Conservation (phyloP, 1,139 yeast species). For the Magnusiomyces clavatus region DNA sequence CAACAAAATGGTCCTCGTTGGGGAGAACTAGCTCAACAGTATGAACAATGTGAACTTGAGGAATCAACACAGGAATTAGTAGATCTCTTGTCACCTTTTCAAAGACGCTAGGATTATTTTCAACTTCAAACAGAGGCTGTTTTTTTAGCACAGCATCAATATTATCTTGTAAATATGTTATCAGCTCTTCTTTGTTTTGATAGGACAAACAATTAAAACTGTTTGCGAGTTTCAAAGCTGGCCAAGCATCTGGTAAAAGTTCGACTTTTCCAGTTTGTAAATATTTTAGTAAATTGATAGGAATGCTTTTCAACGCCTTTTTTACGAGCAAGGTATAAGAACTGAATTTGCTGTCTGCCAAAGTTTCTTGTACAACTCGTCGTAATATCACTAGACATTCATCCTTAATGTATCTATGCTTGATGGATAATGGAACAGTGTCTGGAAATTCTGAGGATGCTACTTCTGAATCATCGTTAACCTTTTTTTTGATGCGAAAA, state of each 20-base stretch:
- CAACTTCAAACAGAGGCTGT: constrained; percentile 6
- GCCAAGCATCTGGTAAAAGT: constrained; percentile 8
- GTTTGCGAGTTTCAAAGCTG: not conserved
- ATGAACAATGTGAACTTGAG: constrained; percentile 26
- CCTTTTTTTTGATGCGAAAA: constrained; percentile 38
- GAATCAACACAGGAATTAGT: constrained; percentile 23
- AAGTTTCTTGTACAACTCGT: constrained; percentile 16
- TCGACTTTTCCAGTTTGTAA: constrained; percentile 16
- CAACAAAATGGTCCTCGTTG: constrained; percentile 36
- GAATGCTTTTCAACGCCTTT: constrained; percentile 11
- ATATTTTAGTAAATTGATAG: constrained; percentile 15
- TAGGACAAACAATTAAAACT: not conserved
- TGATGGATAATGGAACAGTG: constrained; percentile 15
- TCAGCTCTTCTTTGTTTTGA: constrained; percentile 7
- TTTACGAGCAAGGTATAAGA: constrained; percentile 14
- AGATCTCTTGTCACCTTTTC: constrained; percentile 17
- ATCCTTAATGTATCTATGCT: constrained; percentile 19
- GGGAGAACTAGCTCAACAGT: constrained; percentile 23
- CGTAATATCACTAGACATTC: constrained; percentile 11
- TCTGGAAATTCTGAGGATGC: constrained; percentile 6
- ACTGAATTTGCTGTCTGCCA: constrained; percentile 30
- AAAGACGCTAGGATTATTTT: constrained; percentile 9
- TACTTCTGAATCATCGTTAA: not conserved
- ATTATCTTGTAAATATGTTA: constrained; percentile 10
- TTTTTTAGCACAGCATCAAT: constrained; percentile 4